Base-by-base conservation (phyloP, 2,329 filamentous ascomycete genomes). In the Venturia asperata region DNA sequence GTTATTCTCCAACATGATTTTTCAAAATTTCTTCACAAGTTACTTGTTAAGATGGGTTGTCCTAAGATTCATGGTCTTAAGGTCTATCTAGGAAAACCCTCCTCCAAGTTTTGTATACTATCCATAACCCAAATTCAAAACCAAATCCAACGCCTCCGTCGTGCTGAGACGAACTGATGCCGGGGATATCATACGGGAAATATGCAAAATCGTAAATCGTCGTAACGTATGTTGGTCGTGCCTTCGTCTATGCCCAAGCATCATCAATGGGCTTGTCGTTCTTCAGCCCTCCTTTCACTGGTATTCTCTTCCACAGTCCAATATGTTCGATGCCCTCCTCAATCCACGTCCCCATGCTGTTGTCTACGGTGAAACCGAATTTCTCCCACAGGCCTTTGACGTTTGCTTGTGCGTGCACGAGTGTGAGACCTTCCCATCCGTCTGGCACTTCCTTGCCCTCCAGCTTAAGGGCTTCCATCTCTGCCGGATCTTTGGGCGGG, bases 251-350 rank as follows among this genome's bases (percentile, higher is more conserved):
- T 21, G 6, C 30, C 52, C 52, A 58, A 37, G 52, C 52, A 4
- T 58, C 52, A 9, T 37, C 52, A 34, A 58, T 15, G 27, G 52
- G 13, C 30, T 37, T 58, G 10, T 34, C 30, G 10, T 34, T 34
- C 2, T 39, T 37, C 27, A 37, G 19, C 13, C 52, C 27, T 11
- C 52, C 52, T 15, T 58, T 58, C 7, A 58, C 52, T 10, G 52
- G 30, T n/a, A 58, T 34, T 27, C 52, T 34, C 30, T 58, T 58
- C 52, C 52, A 58, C 6, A 58, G 11, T 7, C 90, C 92, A 21
- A 95, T 82, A 78, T 96, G 91, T 68, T 84, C 80, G 64, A 96
- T 93, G 4, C 89, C 90, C 72, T 94, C 91, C 75, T 97, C 92
- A 67, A 82, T 80, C 91, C 92, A 97, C 41, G 74, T 81, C 0